Percentiles rank a stretch among this genome's conserved stretches.
Conservation (phyloP, 371 early-diverging fungal genomes). For the Syncephalastrum sp. region DNA sequence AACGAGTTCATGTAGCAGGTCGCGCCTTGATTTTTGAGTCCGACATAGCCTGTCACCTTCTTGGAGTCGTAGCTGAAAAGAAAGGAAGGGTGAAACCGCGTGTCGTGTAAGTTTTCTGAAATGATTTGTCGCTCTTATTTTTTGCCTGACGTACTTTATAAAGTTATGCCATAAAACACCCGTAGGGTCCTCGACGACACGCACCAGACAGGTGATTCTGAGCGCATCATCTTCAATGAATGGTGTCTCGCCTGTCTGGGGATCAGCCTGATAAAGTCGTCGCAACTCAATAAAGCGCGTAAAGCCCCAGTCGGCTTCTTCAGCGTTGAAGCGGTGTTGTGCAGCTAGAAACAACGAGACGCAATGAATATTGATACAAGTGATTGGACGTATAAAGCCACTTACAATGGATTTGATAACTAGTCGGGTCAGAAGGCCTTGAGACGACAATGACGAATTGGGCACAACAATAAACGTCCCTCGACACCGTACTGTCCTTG, state of each 20-base stretch:
- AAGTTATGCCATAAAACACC: conserved; percentile 96
- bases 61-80: conserved; percentile 78
- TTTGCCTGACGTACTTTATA: conserved; percentile 54
- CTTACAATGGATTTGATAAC: conserved; percentile 56
- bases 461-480: conserved; percentile 60
- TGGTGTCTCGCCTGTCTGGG: conserved; percentile 11
- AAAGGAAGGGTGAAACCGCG: neutral
- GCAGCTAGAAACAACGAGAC: conserved; percentile 41
- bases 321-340: conserved; percentile 75
- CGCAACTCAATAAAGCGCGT: conserved; percentile 60
- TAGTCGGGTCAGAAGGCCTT: conserved; percentile 64
- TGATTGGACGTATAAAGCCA: too few relatives aligned
- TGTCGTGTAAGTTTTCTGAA: neutral
- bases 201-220: conserved; percentile 26
- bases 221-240: conserved; percentile 15
- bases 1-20: conserved; percentile 99
- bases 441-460: conserved; percentile 67
- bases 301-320: conserved; percentile 92
- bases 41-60: conserved; percentile 90
- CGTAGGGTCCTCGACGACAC: conserved; percentile 83
- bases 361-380: neutral
- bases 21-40: conserved; percentile 98
- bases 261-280: conserved; percentile 20
- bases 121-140: too few relatives aligned
- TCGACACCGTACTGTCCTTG: conserved; percentile 31